Evolutionary conservation across 805 yeast species (phyloP).

Genomic region (Zygosaccharomyces lentus): DNA sequence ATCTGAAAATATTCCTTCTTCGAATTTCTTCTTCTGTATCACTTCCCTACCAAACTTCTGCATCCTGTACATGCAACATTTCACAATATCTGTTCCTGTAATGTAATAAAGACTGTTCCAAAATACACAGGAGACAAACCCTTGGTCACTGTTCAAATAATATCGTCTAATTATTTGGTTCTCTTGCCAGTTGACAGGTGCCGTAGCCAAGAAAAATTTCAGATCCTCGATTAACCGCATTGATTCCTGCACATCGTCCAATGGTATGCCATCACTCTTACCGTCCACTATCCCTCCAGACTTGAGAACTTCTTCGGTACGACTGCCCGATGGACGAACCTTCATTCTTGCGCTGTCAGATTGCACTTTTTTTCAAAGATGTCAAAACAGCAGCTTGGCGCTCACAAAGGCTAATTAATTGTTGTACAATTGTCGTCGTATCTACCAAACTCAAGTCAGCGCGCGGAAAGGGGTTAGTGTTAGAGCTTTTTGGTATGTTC

Average conservation of each 20-base stretch:
- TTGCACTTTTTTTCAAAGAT: neutral
- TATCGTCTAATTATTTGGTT: conserved; percentile 84
- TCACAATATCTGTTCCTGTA: conserved; percentile 94
- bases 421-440: neutral
- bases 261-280: conserved; percentile 2
- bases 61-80: conserved; percentile 84
- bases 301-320: conserved; percentile 23
- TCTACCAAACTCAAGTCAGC: neutral
- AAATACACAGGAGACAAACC: conserved; percentile 84
- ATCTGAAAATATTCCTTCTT: conserved; percentile 93
- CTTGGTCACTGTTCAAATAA: conserved; percentile 81
- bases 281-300: conserved; percentile 7
- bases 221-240: conserved; percentile 66
- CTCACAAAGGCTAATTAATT: neutral
- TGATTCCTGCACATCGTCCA: conserved; percentile 42
- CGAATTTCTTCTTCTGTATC: conserved; percentile 85
- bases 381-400: neutral
- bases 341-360: conserved; percentile 9
- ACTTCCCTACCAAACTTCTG: conserved; percentile 85
- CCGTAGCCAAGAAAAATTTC: conserved; percentile 83
- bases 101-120: conserved; percentile 89
- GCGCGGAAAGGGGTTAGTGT: neutral
- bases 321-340: conserved; percentile 12
- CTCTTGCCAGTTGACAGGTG: conserved; percentile 92
- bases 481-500: neutral